Evolutionary conservation across 106 monocot species (phyloP).

Genomic region (Allium fistulosum): DNA sequence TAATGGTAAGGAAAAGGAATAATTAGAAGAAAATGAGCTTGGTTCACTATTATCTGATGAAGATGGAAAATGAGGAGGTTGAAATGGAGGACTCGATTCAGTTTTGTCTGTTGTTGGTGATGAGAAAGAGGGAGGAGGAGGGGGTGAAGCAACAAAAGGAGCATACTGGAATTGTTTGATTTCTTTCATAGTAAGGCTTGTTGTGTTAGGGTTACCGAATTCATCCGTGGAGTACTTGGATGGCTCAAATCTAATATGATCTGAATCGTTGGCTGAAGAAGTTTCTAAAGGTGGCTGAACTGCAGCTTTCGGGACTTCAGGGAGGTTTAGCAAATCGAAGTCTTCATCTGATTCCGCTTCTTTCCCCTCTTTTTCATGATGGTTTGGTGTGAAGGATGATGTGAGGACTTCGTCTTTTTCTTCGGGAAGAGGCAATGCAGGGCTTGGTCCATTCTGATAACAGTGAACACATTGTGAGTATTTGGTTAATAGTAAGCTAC

Average conservation of each 20-base stretch:
- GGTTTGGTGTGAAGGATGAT: constrained; percentile 4
- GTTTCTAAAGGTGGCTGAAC: constrained; percentile 17
- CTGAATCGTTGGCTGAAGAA: constrained; percentile 21
- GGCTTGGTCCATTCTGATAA: constrained; percentile 75
- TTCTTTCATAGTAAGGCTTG: constrained; percentile 7
- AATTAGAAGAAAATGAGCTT: background rate
- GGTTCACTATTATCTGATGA: constrained; percentile 11
- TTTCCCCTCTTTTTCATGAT: constrained; percentile 20
- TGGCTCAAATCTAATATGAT: background rate
- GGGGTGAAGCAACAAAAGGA: constrained; percentile 53
- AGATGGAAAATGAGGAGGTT: constrained; percentile 3
- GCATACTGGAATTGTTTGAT: constrained; percentile 53
- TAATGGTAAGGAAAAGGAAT: background rate
- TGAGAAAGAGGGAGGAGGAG: constrained; percentile 1
- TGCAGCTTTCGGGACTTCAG: constrained; percentile 79
- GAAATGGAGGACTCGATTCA: constrained; percentile 7
- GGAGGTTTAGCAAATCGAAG: constrained; percentile 56
- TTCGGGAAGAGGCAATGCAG: constrained; percentile 32
- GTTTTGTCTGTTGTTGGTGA: constrained; percentile 6
- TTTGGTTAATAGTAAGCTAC: too few relatives aligned
- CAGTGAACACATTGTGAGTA: background rate
- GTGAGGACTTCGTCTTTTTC: constrained; percentile 34
- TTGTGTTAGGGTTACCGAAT: constrained; percentile 7
- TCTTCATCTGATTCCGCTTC: constrained; percentile 37
- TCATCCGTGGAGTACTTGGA: background rate